A percentile compares a stretch with the other conserved stretches of the same genome.
phyloP scores from a whole-genome alignment of 305 asterid species.

The Stenogyne calaminthoides region DNA sequence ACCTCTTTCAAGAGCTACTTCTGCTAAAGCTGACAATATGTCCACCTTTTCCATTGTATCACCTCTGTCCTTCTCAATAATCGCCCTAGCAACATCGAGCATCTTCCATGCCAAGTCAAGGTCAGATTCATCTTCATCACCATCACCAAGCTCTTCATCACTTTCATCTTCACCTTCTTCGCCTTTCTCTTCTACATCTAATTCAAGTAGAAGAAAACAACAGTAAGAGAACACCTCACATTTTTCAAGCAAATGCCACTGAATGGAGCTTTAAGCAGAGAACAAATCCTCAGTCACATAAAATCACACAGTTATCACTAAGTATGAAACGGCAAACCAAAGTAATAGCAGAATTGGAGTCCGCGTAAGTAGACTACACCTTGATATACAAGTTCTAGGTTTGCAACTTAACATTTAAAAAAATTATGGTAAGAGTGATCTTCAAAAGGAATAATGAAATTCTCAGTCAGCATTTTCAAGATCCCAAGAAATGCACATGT shows the following conservation, averaged over 20 bases:
- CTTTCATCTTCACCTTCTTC: constrained; percentile 60
- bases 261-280: not conserved
- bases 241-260: constrained; percentile 10
- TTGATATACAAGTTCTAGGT: not conserved
- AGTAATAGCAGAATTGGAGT: not conserved
- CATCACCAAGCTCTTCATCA: constrained; percentile 72
- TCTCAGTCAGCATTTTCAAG: not conserved
- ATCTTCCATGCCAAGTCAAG: constrained; percentile 97
- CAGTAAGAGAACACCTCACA: not conserved
- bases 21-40: constrained; percentile 86
- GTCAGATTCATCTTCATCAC: constrained; percentile 93
- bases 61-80: constrained; percentile 71
- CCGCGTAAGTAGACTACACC: not conserved
- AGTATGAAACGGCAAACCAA: not conserved
- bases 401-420: not conserved
- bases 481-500: no score
- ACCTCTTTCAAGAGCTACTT: constrained; percentile 97
- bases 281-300: constrained; percentile 6
- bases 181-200: constrained; percentile 44
- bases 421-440: not conserved
- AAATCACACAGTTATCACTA: not conserved
- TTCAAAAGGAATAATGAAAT: not conserved
- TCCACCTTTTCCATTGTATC: constrained; percentile 90
- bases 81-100: constrained; percentile 92
- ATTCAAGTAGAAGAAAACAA: constrained; percentile 6